Evolutionary conservation across 2,329 filamentous ascomycete species (phyloP).

Genomic region (Ophiocordyceps camponoti-rufipedis): DNA sequence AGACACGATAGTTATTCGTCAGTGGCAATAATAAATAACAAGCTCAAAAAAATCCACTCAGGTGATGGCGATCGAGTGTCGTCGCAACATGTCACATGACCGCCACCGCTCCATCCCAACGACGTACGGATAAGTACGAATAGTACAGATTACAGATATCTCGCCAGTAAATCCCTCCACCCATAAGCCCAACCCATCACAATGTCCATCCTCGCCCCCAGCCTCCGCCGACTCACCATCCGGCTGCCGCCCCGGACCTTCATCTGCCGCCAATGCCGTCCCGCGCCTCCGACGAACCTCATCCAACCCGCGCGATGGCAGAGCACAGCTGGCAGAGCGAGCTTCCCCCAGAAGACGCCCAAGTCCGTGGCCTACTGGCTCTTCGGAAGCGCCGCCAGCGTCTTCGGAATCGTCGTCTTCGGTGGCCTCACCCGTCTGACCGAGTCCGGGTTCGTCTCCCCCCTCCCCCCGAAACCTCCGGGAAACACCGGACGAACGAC

Average conservation of each 20-base stretch:
- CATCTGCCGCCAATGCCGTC: conserved; percentile 29
- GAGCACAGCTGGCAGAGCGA: conserved; percentile 15
- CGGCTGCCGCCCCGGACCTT: conserved; percentile 21
- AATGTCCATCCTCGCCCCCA: conserved; percentile 25
- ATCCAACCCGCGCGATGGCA: conserved; percentile 16
- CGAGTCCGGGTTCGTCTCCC: conserved; percentile 64
- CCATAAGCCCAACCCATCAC: neutral
- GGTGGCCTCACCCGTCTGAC: conserved; percentile 86
- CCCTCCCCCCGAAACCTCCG: neutral
- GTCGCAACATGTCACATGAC: neutral
- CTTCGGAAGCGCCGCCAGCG: conserved; percentile 73
- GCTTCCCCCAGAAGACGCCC: conserved; percentile 43
- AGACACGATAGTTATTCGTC: neutral
- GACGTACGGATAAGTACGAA: neutral
- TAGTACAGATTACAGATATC: neutral
- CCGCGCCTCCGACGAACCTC: neutral
- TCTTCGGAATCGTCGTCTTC: conserved; percentile 94
- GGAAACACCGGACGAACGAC: neutral
- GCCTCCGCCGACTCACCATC: conserved; percentile 21
- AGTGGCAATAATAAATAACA: too few species aligned
- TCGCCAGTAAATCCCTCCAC: neutral
- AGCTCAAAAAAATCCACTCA: too few species aligned
- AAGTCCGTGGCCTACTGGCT: conserved; percentile 84
- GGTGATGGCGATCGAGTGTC: too few species aligned
- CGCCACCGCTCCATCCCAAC: neutral